phyloP scores from a whole-genome alignment of 306 rosid genomes.

The Mucuna pruriens region DNA sequence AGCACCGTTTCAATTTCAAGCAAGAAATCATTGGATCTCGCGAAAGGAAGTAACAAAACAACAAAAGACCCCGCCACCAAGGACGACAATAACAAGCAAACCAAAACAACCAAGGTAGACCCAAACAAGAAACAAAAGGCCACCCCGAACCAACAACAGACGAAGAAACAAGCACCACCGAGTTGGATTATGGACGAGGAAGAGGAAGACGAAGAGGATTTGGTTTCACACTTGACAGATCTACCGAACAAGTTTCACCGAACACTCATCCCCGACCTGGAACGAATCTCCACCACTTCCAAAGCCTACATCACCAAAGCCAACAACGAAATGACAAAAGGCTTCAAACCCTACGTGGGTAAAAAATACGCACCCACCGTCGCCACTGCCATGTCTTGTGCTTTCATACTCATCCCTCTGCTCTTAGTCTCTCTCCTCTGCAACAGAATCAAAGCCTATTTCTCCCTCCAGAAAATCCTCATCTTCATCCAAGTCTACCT shows the following conservation, averaged over 20 bases:
- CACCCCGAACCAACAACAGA: conserved; percentile 27
- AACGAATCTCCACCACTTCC: conserved; percentile 73
- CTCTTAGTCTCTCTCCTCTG: conserved; percentile 81
- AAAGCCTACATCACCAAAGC: conserved; percentile 70
- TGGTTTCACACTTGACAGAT: conserved; percentile 66
- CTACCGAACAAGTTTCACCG: conserved; percentile 66
- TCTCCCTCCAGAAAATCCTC: conserved; percentile 81
- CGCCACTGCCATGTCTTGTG: conserved; percentile 60
- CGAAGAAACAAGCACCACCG: conserved; percentile 46
- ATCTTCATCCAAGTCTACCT: conserved; percentile 88
- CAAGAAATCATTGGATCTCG: conserved; percentile 61
- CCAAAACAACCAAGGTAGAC: conserved; percentile 35
- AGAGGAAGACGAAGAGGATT: conserved; percentile 55
- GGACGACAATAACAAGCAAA: conserved; percentile 30
- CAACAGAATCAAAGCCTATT: conserved; percentile 76
- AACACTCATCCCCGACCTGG: conserved; percentile 78
- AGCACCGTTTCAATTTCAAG: conserved; percentile 40
- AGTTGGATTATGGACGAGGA: conserved; percentile 50
- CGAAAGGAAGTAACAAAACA: conserved; percentile 58
- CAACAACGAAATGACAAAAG: conserved; percentile 69
- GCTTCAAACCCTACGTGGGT: conserved; percentile 87
- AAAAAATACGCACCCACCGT: conserved; percentile 78
- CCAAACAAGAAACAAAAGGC: conserved; percentile 41
- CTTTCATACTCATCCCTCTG: conserved; percentile 71
- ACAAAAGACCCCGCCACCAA: conserved; percentile 53